Base-by-base conservation (phyloP, 352 stramenopile species). In the Pythium pectinolyticum region DNA sequence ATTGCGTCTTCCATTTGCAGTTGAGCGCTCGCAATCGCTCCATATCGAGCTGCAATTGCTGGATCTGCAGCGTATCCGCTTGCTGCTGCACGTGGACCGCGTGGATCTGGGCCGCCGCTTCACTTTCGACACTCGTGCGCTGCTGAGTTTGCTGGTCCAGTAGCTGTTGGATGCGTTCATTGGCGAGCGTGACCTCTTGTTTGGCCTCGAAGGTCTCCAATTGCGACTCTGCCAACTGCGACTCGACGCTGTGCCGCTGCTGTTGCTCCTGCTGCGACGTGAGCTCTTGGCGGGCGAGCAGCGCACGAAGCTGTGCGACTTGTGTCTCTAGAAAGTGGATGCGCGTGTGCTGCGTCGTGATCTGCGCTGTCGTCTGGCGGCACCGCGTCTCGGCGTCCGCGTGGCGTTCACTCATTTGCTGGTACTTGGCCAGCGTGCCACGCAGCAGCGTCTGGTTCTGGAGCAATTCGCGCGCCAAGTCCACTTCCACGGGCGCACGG, bases 381-480 rank as follows among this genome's bases (percentile, higher is more conserved):
- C 43, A 46, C 7, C 34, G 50, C 48, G 10, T 47, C 35, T 61
- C 68, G 12, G 32, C 66, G 43, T 63, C 60, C 12, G 41, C 41
- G 15, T 53, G 31, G 9, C 47, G 35, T 40, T 50, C 58, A 24
- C 40, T 57, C 30, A 64, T 24, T 9, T 43, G 19, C 49, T 80
- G 69, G 27, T 72, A 71, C 15, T 73, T 72, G 15, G 61, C 54
- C 5, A 79, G 52, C 11, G 68, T 57, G 5, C 56, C 20, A 0
- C 72, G 67, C 24, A 76, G 48, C 22, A 57, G 52, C 20, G 46
- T 59, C 15, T 79, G 75, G 22, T 66, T 56, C 43, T 69, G 57
- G 10, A 62, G 47, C 11, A 84, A 49, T 53, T 84, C 75, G 6
- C 63, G 56, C 2, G 68, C 65, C 6, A 82, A 53, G 4, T 77